Evolutionary conservation across 208 protist genomes (phyloP), one percentile per base, ranked within the genome.

Genomic region (Acanthamoeba royreba): DNA sequence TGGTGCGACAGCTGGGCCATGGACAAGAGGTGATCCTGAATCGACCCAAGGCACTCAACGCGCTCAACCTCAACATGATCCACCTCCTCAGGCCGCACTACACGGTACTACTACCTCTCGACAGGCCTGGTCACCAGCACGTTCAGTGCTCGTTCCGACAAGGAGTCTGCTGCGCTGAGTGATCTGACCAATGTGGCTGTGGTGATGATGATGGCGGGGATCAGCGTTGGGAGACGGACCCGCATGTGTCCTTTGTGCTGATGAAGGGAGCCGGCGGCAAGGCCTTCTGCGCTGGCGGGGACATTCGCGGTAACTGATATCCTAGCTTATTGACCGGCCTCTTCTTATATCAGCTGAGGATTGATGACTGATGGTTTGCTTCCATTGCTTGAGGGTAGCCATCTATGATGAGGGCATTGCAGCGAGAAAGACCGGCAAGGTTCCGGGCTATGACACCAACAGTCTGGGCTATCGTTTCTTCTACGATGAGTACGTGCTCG

Each of bases 281-380:
- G 69, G 96, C 96, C 9, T 98, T 98, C 91, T 98, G 97, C 69
- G 97, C 97, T 11, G 97, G 97, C 58, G 96, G 95, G 42, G 96
- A 95, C 66, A 94, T 96, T 4, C 74, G 83, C 31, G 77, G 92
- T 94, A 33, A 2, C 17, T 28, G 22, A 83, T 40, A 4, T 92
- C 66, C 31, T 49, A 52, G 49, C 19, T 25, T 8, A 4, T 33
- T 28, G 3, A 55, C 11, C 42, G 46, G 4, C 42, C 3, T 5
- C 83, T 42, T 33, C 42, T 25, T 25, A 7, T 90, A 77, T 28
- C 22, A 22, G 13, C 47, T 42, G n/a, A n/a, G n/a, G n/a, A n/a
- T n/a, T n/a, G n/a, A n/a, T n/a, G n/a, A n/a, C n/a, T n/a, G n/a
- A n/a, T n/a, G 8, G 58, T 69, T 7, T 69, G 58, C 38, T 25